These are phyloP conservation scores for Moricandia moricandioides DNA, from an alignment of 345 rosid species.

Conservation along the genomic window DNA sequence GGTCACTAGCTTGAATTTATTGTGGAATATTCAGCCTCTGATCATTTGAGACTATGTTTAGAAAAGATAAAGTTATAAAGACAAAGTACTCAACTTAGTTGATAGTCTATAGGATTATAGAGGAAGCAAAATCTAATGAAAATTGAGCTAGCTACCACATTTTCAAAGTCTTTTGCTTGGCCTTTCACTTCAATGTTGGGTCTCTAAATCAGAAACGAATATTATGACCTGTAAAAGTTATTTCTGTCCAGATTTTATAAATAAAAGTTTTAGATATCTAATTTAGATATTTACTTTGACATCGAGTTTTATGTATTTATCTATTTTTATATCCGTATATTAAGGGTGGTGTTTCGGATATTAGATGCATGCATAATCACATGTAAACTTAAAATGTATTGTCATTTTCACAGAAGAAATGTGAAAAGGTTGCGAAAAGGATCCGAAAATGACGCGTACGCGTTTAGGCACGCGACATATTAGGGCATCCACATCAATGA, in stretches of 20 bases:
- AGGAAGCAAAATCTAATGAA: not conserved
- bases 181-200: not conserved
- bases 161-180: not conserved
- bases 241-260: not conserved
- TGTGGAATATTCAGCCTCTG: not conserved
- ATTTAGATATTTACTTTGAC: not conserved
- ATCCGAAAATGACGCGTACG: conserved; percentile 28
- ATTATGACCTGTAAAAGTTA: not conserved
- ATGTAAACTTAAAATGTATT: conserved; percentile 7
- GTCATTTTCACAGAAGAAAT: conserved; percentile 28
- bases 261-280: not conserved
- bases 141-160: not conserved
- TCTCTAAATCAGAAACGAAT: not conserved
- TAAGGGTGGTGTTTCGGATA: not conserved
- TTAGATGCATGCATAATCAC: conserved; percentile 15
- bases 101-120: not conserved
- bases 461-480: conserved; percentile 25
- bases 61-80: not conserved
- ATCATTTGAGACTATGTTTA: not conserved
- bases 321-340: not conserved
- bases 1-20: not conserved
- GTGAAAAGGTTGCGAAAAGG: conserved; percentile 26
- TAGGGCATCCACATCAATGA: no score
- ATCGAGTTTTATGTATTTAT: not conserved
- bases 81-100: not conserved